phyloP scores from a whole-genome alignment of 768 basidiomycete genomes.

The Rhodotorula babjevae region DNA sequence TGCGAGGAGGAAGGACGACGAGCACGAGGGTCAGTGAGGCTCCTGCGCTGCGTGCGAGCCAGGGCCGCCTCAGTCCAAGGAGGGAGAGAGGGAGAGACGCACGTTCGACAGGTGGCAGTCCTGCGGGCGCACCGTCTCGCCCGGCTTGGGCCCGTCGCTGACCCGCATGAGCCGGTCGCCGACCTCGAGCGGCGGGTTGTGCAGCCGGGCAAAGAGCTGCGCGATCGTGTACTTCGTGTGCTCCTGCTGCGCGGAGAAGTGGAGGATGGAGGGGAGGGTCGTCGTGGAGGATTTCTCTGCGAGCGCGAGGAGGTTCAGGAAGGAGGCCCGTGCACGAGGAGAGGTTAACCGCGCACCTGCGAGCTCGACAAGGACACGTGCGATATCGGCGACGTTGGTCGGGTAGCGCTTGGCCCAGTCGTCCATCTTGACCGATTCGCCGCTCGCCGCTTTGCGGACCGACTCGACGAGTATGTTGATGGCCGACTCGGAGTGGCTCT shows the following conservation, averaged over 20 bases:
- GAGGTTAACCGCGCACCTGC: conserved; percentile 53
- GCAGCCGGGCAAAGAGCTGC: conserved; percentile 65
- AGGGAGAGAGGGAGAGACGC: background rate
- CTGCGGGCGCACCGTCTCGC: conserved; percentile 68
- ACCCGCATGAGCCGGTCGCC: conserved; percentile 59
- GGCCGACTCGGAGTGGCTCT: conserved; percentile 78
- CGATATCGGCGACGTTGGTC: conserved; percentile 83
- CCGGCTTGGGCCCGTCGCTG: conserved; percentile 57
- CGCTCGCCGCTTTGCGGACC: conserved; percentile 73
- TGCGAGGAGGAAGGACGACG: background rate
- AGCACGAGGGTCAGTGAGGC: background rate
- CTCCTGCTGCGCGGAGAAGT: conserved; percentile 75
- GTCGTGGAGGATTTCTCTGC: conserved; percentile 22
- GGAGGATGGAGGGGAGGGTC: conserved; percentile 66
- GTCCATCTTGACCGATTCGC: conserved; percentile 87
- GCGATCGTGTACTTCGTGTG: conserved; percentile 94
- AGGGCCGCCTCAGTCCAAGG: background rate
- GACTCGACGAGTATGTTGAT: conserved; percentile 84
- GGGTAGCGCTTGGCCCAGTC: conserved; percentile 89
- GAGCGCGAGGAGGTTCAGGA: background rate
- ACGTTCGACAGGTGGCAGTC: conserved; percentile 66
- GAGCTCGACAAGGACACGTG: conserved; percentile 72
- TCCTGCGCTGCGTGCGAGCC: too few species aligned
- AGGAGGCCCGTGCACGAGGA: background rate
- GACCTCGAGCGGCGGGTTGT: conserved; percentile 66